A percentile compares a stretch with the other conserved stretches of the same genome.
Conservation (phyloP, 768 basidiomycete species). For the Chalciporus sphaerocephalus region DNA sequence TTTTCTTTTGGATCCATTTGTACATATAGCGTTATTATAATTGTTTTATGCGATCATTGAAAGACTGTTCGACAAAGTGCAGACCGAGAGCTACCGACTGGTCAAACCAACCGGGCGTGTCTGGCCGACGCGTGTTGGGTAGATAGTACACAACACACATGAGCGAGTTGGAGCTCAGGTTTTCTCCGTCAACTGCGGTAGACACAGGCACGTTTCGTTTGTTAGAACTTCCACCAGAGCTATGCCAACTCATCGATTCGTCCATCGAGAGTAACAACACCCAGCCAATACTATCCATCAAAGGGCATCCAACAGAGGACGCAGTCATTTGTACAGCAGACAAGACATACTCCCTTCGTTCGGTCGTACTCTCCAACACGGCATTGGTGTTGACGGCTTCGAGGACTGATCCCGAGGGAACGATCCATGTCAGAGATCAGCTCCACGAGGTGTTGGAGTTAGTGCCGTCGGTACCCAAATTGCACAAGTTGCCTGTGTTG, state of each 20-base stretch:
- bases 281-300: constrained; percentile 57
- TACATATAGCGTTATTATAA: neutral
- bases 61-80: no score
- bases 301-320: constrained; percentile 76
- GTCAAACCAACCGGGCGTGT: neutral
- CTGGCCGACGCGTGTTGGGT: neutral
- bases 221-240: constrained; percentile 68
- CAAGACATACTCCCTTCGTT: constrained; percentile 78
- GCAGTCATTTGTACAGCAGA: constrained; percentile 84
- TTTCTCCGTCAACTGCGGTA: constrained; percentile 44
- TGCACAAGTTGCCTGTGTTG: constrained; percentile 59
- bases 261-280: constrained; percentile 32
- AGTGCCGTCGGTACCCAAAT: constrained; percentile 67
- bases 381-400: constrained; percentile 66
- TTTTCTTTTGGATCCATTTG: neutral
- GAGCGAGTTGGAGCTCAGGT: constrained; percentile 40
- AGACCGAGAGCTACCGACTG: no score
- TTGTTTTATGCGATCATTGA: no score
- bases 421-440: constrained; percentile 71
- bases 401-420: constrained; percentile 32
- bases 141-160: constrained; percentile 9
- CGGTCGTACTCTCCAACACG: constrained; percentile 87
- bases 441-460: constrained; percentile 83
- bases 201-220: constrained; percentile 61
- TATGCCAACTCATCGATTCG: constrained; percentile 59